Evolutionary conservation across 192 early-diverging fungal species (phyloP).

Genomic region (Phycomyces nitens): DNA sequence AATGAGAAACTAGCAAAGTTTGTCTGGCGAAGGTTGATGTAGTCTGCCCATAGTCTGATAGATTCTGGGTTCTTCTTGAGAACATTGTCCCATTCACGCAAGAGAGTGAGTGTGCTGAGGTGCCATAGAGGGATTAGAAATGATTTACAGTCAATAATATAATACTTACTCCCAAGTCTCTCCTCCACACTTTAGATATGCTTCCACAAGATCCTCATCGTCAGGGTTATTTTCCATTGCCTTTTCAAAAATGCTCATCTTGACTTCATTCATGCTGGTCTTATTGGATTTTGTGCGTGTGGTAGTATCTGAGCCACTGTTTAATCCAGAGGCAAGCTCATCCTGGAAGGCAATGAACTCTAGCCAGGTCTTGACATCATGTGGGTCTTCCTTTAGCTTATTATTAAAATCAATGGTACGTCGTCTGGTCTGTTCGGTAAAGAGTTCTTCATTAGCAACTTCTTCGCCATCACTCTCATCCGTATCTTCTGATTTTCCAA

Average conservation of each 20-base stretch:
- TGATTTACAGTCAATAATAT: not conserved
- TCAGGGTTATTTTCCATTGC: constrained; percentile 49
- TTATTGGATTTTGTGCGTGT: constrained; percentile 21
- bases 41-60: constrained; percentile 52
- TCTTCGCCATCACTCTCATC: constrained; percentile 32
- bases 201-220: constrained; percentile 36
- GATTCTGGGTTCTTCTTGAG: constrained; percentile 34
- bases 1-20: constrained; percentile 51
- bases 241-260: constrained; percentile 54
- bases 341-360: constrained; percentile 55
- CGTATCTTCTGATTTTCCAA: constrained; percentile 27
- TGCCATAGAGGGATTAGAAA: not conserved
- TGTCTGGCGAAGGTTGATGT: constrained; percentile 53
- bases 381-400: constrained; percentile 35
- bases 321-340: constrained; percentile 22
- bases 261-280: constrained; percentile 46
- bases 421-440: constrained; percentile 37
- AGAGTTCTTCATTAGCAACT: constrained; percentile 28
- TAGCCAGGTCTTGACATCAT: constrained; percentile 45
- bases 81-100: constrained; percentile 53
- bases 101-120: constrained; percentile 30
- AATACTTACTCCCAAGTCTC: constrained; percentile 40
- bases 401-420: constrained; percentile 35
- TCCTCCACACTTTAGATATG: constrained; percentile 46
- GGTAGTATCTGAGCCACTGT: constrained; percentile 21